Evolutionary conservation across 768 basidiomycete species (phyloP).

Genomic region (Serendipita sp.): DNA sequence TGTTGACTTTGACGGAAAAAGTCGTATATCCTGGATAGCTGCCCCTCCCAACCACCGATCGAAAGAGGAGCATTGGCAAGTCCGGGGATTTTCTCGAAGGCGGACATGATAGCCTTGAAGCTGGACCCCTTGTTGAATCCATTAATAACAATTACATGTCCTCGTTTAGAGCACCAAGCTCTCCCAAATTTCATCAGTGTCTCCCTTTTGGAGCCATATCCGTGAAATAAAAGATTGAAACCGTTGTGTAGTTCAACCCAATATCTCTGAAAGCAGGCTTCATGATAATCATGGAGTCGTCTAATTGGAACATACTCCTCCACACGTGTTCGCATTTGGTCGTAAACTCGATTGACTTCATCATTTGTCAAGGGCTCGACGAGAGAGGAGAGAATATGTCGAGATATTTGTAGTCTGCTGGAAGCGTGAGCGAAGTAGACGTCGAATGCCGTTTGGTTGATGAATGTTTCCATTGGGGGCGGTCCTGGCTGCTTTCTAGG

Average conservation of each 20-base stretch:
- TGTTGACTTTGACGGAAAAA: slow-evolving; percentile 33
- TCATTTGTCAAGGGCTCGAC: slow-evolving; percentile 56
- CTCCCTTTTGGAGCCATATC: slow-evolving; percentile 72
- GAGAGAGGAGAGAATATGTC: slow-evolving; percentile 61
- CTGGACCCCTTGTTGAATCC: slow-evolving; percentile 56
- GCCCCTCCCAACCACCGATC: slow-evolving; percentile 37
- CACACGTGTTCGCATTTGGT: slow-evolving; percentile 13
- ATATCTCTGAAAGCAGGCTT: slow-evolving; percentile 40
- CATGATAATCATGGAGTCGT: slow-evolving; percentile 20
- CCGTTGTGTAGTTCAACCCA: slow-evolving; percentile 60
- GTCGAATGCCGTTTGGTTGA: slow-evolving; percentile 63
- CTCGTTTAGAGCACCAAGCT: slow-evolving; percentile 36
- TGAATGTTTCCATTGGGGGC: slow-evolving; percentile 11
- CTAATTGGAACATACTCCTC: slow-evolving; percentile 19
- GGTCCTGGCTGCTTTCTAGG: neutral
- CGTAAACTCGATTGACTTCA: slow-evolving; percentile 25
- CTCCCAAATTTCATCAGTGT: slow-evolving; percentile 62
- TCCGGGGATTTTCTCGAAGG: slow-evolving; percentile 37
- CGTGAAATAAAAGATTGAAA: slow-evolving; percentile 80
- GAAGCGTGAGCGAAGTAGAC: slow-evolving; percentile 62
- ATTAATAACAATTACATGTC: slow-evolving; percentile 65
- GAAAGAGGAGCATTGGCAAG: slow-evolving; percentile 23
- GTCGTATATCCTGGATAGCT: slow-evolving; percentile 47
- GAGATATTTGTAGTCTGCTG: slow-evolving; percentile 53
- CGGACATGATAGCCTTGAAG: slow-evolving; percentile 50